Evolutionary conservation across 345 rosid species (phyloP), one percentile per base, ranked within the genome.

Genomic region (Brassica cretica): DNA sequence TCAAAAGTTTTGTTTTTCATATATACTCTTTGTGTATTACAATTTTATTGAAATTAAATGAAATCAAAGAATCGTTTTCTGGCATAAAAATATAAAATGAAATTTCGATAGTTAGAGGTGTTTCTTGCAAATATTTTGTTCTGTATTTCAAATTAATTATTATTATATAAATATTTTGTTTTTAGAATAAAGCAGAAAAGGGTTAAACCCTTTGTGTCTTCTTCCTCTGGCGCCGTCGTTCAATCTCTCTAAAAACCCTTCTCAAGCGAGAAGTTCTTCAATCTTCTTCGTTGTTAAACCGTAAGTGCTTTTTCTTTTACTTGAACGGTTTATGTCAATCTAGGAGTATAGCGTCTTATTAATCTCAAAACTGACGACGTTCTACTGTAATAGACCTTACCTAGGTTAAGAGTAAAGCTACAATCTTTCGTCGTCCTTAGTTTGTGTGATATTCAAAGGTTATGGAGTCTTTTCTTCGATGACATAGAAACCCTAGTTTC

Each of bases 141-240:
- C 46, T 39, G 12, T 39, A 39, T 39, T 39, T 39, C 10, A 11
- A 37, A 9, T 9, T 39, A 39, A 39, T 39, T 9, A 35, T 39
- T 9, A 35, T n/a, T 37, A 60, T n/a, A 21, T 15, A 59, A 19
- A 46, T 8, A 5, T 11, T 8, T 11, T 24, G 39, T 10, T 41
- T 41, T 35, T 37, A 72, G 29, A 63, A 51, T 53, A 32, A 76
- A 49, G 25, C 35, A 76, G 16, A 49, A 53, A 62, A 76, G 59
- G 75, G 75, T 35, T 70, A 64, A 64, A 70, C 58, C 76, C 46
- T 70, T 55, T 35, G 21, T 14, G 12, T 41, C 66, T 71, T 55
- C 66, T 3, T 63, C 73, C 3, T 49, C 76, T 37, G 15, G 14
- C 64, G 76, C 71, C 80, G 71, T 41, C 71, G 69, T 77, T 63